phyloP scores from a whole-genome alignment of 768 basidiomycete genomes.

The Crassisporium funariophilum region DNA sequence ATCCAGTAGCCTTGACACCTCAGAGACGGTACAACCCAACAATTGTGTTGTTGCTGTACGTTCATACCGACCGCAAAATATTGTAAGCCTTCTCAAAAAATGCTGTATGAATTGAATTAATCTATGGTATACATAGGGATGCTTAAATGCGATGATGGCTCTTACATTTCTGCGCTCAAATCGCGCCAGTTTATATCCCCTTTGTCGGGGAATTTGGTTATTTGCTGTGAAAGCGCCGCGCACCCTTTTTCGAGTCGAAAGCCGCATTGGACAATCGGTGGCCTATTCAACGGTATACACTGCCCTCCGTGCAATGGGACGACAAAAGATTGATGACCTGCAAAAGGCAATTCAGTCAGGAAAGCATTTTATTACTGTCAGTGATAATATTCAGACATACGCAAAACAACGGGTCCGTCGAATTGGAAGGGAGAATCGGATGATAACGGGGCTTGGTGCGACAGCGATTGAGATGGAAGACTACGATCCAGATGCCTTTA shows the following conservation, averaged over 20 bases:
- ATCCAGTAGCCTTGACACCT: too few species aligned
- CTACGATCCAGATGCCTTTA: conserved; percentile 18
- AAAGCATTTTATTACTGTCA: conserved; percentile 8
- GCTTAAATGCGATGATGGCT: conserved; percentile 19
- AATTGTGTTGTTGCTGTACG: not conserved
- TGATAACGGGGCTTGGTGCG: conserved; percentile 21
- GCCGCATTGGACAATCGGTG: conserved; percentile 17
- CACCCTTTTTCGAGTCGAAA: conserved; percentile 18
- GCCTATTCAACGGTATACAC: conserved; percentile 15
- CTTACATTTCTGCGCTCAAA: conserved; percentile 17
- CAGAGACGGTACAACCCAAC: not conserved
- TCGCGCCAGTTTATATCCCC: conserved; percentile 10
- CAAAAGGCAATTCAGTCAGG: not conserved
- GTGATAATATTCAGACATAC: conserved; percentile 22
- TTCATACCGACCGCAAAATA: conserved; percentile 7
- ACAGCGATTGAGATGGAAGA: conserved; percentile 21
- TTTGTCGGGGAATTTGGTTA: conserved; percentile 21
- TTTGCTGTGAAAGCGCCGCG: conserved; percentile 18
- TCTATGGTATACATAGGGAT: conserved; percentile 5
- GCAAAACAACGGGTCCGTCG: conserved; percentile 12
- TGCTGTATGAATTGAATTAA: not conserved
- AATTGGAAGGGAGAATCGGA: conserved; percentile 17
- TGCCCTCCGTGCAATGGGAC: conserved; percentile 14
- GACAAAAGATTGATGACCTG: conserved; percentile 2
- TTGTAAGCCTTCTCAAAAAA: conserved; percentile 10